phyloP scores from a whole-genome alignment of 345 rosid genomes.

The Pugionium cornutum region DNA sequence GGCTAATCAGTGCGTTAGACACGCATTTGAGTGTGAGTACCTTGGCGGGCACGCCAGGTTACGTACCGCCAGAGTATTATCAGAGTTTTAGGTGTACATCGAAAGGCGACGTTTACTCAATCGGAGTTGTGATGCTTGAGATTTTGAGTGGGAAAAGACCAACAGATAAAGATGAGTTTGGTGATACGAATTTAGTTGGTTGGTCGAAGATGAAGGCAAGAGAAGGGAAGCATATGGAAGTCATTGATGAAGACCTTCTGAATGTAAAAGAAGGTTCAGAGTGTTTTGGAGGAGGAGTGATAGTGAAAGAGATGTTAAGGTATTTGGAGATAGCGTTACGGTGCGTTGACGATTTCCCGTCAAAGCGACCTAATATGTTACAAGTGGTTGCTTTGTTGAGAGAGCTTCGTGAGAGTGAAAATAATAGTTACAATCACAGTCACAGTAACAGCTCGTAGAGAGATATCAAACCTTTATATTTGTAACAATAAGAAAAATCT shows the following conservation, averaged over 20 bases:
- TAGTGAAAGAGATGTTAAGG: constrained; percentile 80
- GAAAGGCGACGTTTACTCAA: constrained; percentile 90
- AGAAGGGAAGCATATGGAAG: constrained; percentile 90
- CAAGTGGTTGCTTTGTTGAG: constrained; percentile 85
- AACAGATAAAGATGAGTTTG: constrained; percentile 92
- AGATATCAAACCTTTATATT: too few relatives aligned
- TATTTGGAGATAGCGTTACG: constrained; percentile 78
- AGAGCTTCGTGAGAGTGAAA: constrained; percentile 67
- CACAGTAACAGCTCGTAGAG: constrained; percentile 48
- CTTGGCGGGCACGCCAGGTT: constrained; percentile 94
- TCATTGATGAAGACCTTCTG: constrained; percentile 74
- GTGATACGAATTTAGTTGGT: constrained; percentile 96
- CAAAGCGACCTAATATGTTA: constrained; percentile 84
- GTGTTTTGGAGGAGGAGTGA: constrained; percentile 52
- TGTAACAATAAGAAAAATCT: too few relatives aligned
- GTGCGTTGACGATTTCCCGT: constrained; percentile 88
- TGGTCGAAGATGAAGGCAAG: constrained; percentile 89
- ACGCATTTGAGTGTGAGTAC: constrained; percentile 96
- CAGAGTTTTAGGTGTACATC: constrained; percentile 96
- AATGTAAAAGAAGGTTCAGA: constrained; percentile 49
- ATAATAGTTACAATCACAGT: constrained; percentile 62
- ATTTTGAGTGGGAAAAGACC: constrained; percentile 91
- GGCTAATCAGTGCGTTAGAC: constrained; percentile 93
- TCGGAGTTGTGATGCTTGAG: constrained; percentile 87
- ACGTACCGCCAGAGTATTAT: constrained; percentile 93